Percentiles rank a stretch among this genome's conserved stretches.
phyloP scores from a whole-genome alignment of 148 eudicot species.

The Camellia lanceoleosa region DNA sequence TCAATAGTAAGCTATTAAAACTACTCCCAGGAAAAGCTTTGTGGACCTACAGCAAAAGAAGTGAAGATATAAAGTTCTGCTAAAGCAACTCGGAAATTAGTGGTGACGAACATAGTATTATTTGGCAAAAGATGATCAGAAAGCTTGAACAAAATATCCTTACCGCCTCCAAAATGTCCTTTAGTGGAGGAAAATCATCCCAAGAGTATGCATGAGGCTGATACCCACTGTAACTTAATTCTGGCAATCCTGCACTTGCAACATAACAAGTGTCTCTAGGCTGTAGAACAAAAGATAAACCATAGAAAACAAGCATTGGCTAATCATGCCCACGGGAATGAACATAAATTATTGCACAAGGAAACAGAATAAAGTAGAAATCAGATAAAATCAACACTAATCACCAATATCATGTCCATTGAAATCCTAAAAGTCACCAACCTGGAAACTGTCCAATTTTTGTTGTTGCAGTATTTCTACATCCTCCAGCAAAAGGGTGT shows the following conservation, averaged over 20 bases:
- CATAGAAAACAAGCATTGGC: not conserved
- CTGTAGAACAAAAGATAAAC: constrained; percentile 30
- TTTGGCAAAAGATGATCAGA: not conserved
- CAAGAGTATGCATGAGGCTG: constrained; percentile 73
- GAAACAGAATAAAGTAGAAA: not conserved
- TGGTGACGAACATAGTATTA: not conserved
- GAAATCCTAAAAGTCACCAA: not conserved
- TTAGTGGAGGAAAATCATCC: constrained; percentile 77
- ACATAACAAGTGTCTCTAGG: constrained; percentile 92
- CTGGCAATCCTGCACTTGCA: constrained; percentile 54
- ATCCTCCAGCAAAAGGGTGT: not conserved
- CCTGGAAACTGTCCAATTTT: not conserved
- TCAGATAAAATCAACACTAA: not conserved
- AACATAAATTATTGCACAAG: not conserved
- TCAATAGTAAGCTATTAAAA: constrained; percentile 78
- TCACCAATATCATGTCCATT: not conserved
- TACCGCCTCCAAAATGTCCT: constrained; percentile 55
- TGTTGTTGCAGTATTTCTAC: not conserved
- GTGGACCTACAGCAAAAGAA: constrained; percentile 50
- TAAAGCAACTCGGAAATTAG: not conserved
- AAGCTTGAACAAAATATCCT: not conserved
- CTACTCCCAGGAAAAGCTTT: constrained; percentile 70
- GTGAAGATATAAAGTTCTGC: not conserved
- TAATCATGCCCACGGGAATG: not conserved
- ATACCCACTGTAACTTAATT: constrained; percentile 73